Evolutionary conservation across 2,329 filamentous ascomycete genomes (phyloP).

Genomic region (Neofusicoccum parvum): DNA sequence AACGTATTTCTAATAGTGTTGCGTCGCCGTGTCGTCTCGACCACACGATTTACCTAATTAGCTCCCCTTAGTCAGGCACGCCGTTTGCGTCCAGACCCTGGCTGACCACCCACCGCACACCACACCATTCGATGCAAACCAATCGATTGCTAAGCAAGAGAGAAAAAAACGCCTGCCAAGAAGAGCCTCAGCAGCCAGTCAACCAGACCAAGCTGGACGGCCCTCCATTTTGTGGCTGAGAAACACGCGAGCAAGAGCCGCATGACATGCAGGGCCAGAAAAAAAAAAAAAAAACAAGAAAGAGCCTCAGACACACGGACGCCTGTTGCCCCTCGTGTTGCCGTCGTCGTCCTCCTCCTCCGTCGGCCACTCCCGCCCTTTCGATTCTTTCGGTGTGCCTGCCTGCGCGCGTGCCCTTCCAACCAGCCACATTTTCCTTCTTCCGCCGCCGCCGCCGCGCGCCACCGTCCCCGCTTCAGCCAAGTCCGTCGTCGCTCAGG

Average conservation of each 20-base stretch:
- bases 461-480: no score
- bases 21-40: background rate
- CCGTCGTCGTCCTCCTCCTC: no score
- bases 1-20: background rate
- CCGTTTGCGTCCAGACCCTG: background rate
- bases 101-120: background rate
- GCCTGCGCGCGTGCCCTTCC: no score
- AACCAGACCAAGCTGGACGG: background rate
- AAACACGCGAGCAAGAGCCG: background rate
- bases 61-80: background rate
- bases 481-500: no score
- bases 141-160: background rate
- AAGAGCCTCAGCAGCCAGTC: background rate
- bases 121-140: no score
- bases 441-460: background rate
- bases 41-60: background rate
- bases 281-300: no score
- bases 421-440: no score
- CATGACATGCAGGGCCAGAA: conserved; percentile 6
- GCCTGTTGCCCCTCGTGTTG: no score
- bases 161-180: background rate
- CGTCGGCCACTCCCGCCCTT: background rate
- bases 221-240: background rate
- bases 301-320: no score
- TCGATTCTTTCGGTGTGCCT: background rate